Conservation (phyloP, 2,329 filamentous ascomycete genomes). For the Curvularia verruculosa region DNA sequence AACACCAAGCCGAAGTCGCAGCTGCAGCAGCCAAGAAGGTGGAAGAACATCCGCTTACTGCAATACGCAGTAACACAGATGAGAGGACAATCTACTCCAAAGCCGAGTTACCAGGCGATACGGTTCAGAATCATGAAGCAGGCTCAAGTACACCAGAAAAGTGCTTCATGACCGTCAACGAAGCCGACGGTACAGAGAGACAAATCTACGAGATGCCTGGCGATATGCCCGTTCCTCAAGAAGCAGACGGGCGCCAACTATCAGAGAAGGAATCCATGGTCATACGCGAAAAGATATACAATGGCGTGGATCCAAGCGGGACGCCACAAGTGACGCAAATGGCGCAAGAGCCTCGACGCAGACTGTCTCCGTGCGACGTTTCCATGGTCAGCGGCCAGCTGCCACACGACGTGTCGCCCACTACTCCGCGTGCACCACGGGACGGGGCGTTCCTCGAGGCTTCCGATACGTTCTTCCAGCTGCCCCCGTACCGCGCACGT, state of each 20-base stretch:
- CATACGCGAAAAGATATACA: conserved; percentile 53
- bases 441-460: conserved; percentile 43
- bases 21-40: conserved; percentile 30
- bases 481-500: conserved; percentile 30
- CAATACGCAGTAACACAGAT: conserved; percentile 27
- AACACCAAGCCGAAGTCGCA: conserved; percentile 32
- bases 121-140: conserved; percentile 30
- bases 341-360: conserved; percentile 27
- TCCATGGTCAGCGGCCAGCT: conserved; percentile 36
- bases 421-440: conserved; percentile 41
- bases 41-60: conserved; percentile 29
- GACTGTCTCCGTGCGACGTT: conserved; percentile 36
- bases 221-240: conserved; percentile 60
- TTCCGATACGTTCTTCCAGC: conserved; percentile 40
- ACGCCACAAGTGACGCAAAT: conserved; percentile 25
- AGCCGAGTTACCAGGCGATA: conserved; percentile 51
- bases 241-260: conserved; percentile 55
- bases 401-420: conserved; percentile 33
- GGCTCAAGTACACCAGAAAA: conserved; percentile 25
- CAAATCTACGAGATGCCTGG: conserved; percentile 60
- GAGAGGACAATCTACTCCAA: conserved; percentile 51
- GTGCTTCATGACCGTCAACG: conserved; percentile 26
- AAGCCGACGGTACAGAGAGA: conserved; percentile 47
- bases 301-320: conserved; percentile 50
- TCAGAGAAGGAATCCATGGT: conserved; percentile 58